Base-by-base conservation (phyloP, 345 rosid species). In the Populus ilicifolia region DNA sequence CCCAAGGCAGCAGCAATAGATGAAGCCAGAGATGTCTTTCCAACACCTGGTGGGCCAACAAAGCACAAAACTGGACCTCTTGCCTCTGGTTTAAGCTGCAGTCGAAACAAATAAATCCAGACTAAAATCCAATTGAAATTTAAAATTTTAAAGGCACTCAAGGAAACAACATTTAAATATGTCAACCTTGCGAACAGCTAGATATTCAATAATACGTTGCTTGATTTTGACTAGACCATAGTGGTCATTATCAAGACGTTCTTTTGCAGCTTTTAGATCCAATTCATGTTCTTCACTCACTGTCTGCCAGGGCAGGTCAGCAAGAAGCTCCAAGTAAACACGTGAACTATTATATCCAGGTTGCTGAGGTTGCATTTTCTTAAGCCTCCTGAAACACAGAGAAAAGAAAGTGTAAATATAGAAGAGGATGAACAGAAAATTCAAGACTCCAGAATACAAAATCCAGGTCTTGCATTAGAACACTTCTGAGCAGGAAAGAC, bases 11-110 rank as follows among this genome's bases (percentile, higher is more conserved):
- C 86, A 74, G 99, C 96, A 81, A 96, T 93, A 13, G 98, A 96
- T 65, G 98, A 91, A 80, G 98, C 99, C 83, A 96, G 84, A 80
- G 99, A 93, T 81, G 99, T 96, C 87, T 96, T 96, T 63, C 99
- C 99, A 80, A 96, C 98, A 79, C 99, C 99, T 62, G 99, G 99
- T 71, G 99, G 98, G 72, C 99, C 99, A 87, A 96, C 99, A 73
- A 96, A 96, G 79, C 99, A 96, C 85, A 96, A 83, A 39, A 96
- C 91, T 29, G 99, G 98, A 74, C 99, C 99, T 80, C 97, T 88
- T 33, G 98, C 99, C 90, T 96, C 99, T 77, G 99, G 99, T 83
- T 96, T 96, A 67, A 96, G 99, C 99, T 95, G 89, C 77, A 87
- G 43, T 41, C 78, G 54, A 82, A 74, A 78, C n/a, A 65, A 84